These are phyloP conservation scores for Coprinellus aureogranulatus DNA, from an alignment of 768 basidiomycete genomes.

Conservation along the genomic window DNA sequence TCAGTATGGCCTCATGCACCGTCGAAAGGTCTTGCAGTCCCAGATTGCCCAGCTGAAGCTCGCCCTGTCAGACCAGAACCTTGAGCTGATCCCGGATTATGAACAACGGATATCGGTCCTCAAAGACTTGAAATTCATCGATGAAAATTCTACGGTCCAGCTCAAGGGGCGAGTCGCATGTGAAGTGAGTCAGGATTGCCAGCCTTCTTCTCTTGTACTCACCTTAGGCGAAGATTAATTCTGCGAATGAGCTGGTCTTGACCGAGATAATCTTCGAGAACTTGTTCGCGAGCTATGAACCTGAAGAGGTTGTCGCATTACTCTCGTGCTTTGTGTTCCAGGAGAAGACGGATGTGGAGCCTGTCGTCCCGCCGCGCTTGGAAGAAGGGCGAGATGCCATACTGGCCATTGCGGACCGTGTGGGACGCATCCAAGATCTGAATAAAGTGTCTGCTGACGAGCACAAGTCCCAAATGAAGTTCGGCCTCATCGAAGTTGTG, in stretches of 20 bases:
- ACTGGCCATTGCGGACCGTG: constrained; percentile 69
- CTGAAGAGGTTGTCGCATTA: constrained; percentile 94
- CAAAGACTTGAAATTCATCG: constrained; percentile 88
- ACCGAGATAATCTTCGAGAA: constrained; percentile 98
- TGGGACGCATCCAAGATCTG: constrained; percentile 75
- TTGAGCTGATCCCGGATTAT: constrained; percentile 95
- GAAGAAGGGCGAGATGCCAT: constrained; percentile 80
- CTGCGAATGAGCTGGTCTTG: constrained; percentile 92
- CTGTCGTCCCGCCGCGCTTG: constrained; percentile 74
- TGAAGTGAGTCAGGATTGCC: constrained; percentile 56
- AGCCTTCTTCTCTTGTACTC: not conserved
- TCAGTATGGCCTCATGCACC: constrained; percentile 78
- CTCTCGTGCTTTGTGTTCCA: constrained; percentile 98
- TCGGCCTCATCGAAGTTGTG: constrained; percentile 92
- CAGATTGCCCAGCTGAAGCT: constrained; percentile 78
- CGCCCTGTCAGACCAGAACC: constrained; percentile 92
- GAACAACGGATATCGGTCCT: constrained; percentile 91
- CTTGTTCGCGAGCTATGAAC: constrained; percentile 83
- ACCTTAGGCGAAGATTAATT: constrained; percentile 74
- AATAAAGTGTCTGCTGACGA: constrained; percentile 79
- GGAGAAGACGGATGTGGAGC: constrained; percentile 93
- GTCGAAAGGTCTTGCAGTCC: constrained; percentile 66
- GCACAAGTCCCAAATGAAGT: constrained; percentile 78
- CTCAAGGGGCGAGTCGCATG: constrained; percentile 98
- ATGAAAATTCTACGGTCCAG: constrained; percentile 92